These are phyloP conservation scores for Durio zibethinus DNA, from an alignment of 345 rosid genomes.

Conservation along the genomic window DNA sequence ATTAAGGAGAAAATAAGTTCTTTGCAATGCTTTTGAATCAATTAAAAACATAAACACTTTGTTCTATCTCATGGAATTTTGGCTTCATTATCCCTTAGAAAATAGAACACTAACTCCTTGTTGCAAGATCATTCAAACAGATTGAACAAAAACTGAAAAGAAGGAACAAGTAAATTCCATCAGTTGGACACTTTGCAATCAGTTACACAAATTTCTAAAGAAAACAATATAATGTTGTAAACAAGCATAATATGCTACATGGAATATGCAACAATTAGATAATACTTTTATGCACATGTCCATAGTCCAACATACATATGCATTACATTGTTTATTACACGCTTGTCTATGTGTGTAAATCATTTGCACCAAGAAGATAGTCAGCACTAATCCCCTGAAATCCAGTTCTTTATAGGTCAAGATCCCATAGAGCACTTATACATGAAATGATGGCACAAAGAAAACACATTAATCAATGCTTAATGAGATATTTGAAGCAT, in stretches of 20 bases:
- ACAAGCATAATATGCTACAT: not conserved
- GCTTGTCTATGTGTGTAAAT: not conserved
- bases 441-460: not conserved
- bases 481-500: not conserved
- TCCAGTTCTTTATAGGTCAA: not conserved
- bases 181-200: not conserved
- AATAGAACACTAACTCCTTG: too few relatives aligned
- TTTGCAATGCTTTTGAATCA: not conserved
- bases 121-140: constrained; percentile 18
- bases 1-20: not conserved
- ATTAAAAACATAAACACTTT: not conserved
- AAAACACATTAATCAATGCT: not conserved
- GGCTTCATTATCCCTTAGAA: not conserved
- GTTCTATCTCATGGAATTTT: not conserved
- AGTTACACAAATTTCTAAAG: not conserved
- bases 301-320: not conserved
- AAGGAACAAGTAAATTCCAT: not conserved
- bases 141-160: not conserved
- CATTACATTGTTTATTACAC: not conserved
- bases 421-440: not conserved
- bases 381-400: constrained; percentile 6
- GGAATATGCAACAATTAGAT: not conserved
- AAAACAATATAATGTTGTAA: not conserved
- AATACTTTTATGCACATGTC: not conserved
- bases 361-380: not conserved